Conservation (phyloP, 768 basidiomycete genomes). For the Pisolithus orientalis region DNA sequence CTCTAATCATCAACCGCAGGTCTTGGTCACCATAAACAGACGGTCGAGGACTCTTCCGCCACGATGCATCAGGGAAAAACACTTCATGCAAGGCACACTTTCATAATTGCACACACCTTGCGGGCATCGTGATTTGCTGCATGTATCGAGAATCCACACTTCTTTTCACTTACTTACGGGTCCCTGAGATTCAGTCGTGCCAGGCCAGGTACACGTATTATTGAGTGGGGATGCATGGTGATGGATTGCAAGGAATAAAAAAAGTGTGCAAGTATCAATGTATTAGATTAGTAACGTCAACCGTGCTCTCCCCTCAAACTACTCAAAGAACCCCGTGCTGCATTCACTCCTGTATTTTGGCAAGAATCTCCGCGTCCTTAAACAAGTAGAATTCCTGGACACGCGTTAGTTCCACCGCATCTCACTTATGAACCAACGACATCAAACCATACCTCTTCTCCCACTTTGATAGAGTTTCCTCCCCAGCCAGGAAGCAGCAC, state of each 20-base stretch:
- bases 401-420: background rate
- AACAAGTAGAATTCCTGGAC: constrained; percentile 88
- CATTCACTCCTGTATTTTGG: constrained; percentile 84
- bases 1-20: no score
- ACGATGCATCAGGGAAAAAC: constrained; percentile 1
- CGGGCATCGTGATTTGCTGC: background rate
- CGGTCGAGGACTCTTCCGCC: background rate
- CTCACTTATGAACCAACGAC: background rate
- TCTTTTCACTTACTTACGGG: background rate
- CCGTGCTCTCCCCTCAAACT: background rate
- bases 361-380: constrained; percentile 92
- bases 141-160: background rate
- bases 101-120: background rate
- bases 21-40: background rate
- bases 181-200: background rate
- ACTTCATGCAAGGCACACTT: background rate
- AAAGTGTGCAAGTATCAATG: constrained; percentile 16
- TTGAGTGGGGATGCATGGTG: constrained; percentile 25
- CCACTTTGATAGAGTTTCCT: constrained; percentile 91
- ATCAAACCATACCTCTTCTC: constrained; percentile 73
- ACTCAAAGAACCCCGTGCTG: background rate
- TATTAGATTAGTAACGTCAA: constrained; percentile 1
- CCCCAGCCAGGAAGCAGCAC: constrained; percentile 97
- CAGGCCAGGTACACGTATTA: background rate
- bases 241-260: constrained; percentile 16